Evolutionary conservation across 768 basidiomycete genomes (phyloP), one percentile per base, ranked within the genome.

Genomic region (Boletus insuetus): DNA sequence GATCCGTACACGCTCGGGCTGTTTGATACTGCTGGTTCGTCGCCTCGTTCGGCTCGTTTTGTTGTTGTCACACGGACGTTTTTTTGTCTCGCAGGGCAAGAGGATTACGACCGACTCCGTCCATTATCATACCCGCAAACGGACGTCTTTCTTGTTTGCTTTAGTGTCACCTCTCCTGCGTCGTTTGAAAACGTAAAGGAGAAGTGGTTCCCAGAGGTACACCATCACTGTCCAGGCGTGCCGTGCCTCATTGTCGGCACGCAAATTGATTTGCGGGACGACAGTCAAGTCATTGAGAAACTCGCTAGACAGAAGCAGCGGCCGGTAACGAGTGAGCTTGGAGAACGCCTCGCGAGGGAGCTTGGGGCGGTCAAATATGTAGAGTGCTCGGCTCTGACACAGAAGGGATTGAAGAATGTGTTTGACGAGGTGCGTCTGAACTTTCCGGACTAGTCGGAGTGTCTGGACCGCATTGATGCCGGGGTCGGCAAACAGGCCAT

Each of bases 121-220:
- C 97, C 97, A 67, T 78, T 99, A 77, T 98, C 96, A 70, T 99
- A 99, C 82, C 97, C 97, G 34, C 97, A 99, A 77, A 99, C 97
- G 57, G 97, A 99, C 68, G 97, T 98, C 54, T 98, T 99, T 83
- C 82, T 99, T 54, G 96, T 99, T 63, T 99, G 97, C 77, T 99
- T 98, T 82, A 95, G 92, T 69, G 97, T 99, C 64, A 98, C 96
- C 40, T 94, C 91, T 11, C 97, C 96, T 4, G 96, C 97, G 29
- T 96, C 94, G 46, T 99, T 98, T 70, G 97, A 99, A 76, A 98
- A 99, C 88, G 96, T 99, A 68, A 98, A 97, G 83, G 97, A 99
- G 77, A 99, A 99, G 74, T 99, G 97, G 97, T 97, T 98, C 83
- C 97, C 97, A 6, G 97, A 99, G 78, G 96, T 99, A 51, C 95